Evolutionary conservation across 2,329 filamentous ascomycete species (phyloP), one percentile per base, ranked within the genome.

Genomic region (Cercospora zeae-maydis): DNA sequence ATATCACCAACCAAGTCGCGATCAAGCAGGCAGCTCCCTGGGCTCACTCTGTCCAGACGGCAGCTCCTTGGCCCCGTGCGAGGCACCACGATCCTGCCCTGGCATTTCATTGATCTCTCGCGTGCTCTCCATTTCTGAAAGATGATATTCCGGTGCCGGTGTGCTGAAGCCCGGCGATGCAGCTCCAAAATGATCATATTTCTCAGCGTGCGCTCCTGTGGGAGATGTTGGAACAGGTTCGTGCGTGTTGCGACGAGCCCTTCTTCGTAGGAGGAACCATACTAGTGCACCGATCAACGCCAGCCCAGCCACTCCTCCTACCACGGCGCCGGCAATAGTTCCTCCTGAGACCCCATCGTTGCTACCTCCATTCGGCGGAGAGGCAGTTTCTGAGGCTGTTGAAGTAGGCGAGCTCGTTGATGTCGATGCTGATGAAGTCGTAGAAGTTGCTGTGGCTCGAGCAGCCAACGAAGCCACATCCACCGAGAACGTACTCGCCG

Each of bases 261-360:
- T 51, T 63, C 57, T 61, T 7, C 66, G 55, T 11, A 59, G 24
- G 24, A 68, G 39, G 57, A 66, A 64, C 62, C 62, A 64, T 2
- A 58, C 31, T 5, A 62, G 27, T 1, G 24, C 61, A n/a, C 27
- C 57, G 21, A 68, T 54, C 33, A 65, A 33, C n/a, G 66, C 62
- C 9, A 69, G 34, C 5, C 49, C 66, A 5, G 58, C 74, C 8
- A 75, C 68, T 9, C 72, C 72, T 31, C 75, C 76, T 4, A 74
- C 70, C 3, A 74, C 76, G 39, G 76, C 75, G 10, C 75, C 77
- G n/a, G 72, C 76, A 39, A 73, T 70, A 8, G 73, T 73, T 19
- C 75, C 76, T 7, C 33, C 53, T 4, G 33, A 49, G 19, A 42
- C 30, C 1, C 27, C 9, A 9, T n/a, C 51, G 14, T 47, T 31